Evolutionary conservation across 768 basidiomycete genomes (phyloP), one percentile per base, ranked within the genome.

Genomic region (Polyporus arcularius): DNA sequence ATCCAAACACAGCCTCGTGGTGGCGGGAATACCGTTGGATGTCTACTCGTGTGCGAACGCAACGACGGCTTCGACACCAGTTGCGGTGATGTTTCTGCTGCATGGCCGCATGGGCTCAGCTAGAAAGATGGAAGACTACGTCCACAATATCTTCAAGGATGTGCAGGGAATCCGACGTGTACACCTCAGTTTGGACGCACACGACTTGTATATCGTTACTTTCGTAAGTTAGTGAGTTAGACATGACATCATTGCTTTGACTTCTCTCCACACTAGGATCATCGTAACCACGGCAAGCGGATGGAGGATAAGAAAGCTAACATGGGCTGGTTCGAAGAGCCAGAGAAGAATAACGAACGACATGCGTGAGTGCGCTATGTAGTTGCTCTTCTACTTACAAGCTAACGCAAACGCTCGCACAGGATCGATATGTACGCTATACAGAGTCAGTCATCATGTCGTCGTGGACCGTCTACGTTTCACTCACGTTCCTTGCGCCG

Each of bases 251-350:
- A 42, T n/a, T n/a, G 14, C 4, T n/a, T n/a, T 12, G 6, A 42
- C n/a, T 12, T n/a, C 14, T 5, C 41, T 42, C 21, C 21, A 49
- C 21, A 4, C 15, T 54, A 82, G 82, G 82, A 85, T 53, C 82
- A 84, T 57, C 68, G 82, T 16, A 85, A 85, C 67, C 84, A 85
- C 55, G 84, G 83, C 0, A 66, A 70, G 14, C 65, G 83, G 16
- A 49, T 72, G 14, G 74, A 80, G 3, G 74, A 79, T 31, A 45
- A 57, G 28, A 70, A 64, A 16, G 69, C 74, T 16, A 85, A 84
- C 64, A 61, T 65, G 18, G 73, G 69, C 1, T 80, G 79, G 80
- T 67, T 66, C 41, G 66, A 68, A 59, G 68, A 72, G 28, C 63
- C 60, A 8, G 49, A 72, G 71, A 53, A 70, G 70, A 47, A 66